Conservation (phyloP, 2,329 filamentous ascomycete genomes). For the Colletotrichum noveboracense region DNA sequence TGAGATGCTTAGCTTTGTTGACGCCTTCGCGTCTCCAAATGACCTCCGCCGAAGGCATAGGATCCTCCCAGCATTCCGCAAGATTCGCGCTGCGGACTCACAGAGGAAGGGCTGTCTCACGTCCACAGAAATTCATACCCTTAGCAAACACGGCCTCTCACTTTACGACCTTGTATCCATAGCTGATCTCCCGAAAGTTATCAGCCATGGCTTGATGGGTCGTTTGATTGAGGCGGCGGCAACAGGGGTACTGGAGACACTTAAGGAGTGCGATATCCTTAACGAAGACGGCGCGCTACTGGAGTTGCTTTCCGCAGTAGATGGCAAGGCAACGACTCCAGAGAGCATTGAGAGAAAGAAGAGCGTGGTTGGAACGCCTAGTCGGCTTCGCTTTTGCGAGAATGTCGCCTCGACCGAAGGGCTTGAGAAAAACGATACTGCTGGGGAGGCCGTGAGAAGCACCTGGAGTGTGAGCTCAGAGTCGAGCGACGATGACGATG, state of each 20-base stretch:
- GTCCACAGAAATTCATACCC: background rate
- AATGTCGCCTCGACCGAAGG: background rate
- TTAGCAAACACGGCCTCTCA: background rate
- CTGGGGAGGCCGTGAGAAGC: too few species aligned
- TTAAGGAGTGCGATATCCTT: background rate
- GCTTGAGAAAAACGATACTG: background rate
- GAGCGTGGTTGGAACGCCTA: background rate
- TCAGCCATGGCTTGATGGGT: background rate
- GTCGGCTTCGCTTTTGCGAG: background rate
- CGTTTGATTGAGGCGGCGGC: background rate
- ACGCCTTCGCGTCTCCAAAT: background rate
- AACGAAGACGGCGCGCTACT: background rate
- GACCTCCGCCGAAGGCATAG: background rate
- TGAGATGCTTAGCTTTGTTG: slow-evolving; percentile 8
- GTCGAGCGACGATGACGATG: background rate
- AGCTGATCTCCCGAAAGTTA: background rate
- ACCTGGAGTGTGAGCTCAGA: background rate
- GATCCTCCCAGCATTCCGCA: slow-evolving; percentile 2
- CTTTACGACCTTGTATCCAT: slow-evolving; percentile 1
- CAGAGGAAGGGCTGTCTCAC: background rate
- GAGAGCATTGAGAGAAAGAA: background rate
- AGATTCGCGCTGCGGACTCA: background rate
- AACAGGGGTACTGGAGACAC: background rate
- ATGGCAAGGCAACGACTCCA: too few species aligned
- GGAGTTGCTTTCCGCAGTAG: background rate